Base-by-base conservation (phyloP, 1,284 basidiomycete genomes). In the Cystobasidium slooffiae region DNA sequence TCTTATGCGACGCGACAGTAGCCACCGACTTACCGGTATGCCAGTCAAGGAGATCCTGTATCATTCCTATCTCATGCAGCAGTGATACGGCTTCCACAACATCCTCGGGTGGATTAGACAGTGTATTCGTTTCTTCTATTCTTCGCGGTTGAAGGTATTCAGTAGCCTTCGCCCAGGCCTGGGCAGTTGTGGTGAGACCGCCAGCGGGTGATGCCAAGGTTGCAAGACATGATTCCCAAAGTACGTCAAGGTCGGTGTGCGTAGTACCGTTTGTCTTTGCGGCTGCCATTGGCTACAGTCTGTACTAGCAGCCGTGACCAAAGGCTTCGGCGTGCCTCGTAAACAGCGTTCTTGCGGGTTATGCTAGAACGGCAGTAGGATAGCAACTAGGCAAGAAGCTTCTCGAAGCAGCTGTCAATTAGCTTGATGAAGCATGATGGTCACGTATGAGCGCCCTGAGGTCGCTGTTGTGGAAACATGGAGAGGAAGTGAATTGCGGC, bases 11-110 rank as follows among this genome's bases (percentile, higher is more conserved):
- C 55, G n/a, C 20, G 68, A 70, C 14, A 16, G 24, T 31, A 53
- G 4, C 7, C 31, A 12, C 47, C 61, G 88, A 91, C 72, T 85
- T 83, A 49, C 79, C 76, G 85, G 91, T 88, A 78, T 86, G 86
- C 44, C 81, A 80, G 10, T 84, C 80, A 31, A 92, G 86, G 69
- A 92, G 90, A 10, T 82, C 82, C 18, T 86, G 84, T 56, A 92
- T 85, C 65, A 75, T 43, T 16, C 69, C 69, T 3, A 58, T 52
- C n/a, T 56, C 20, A 8, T 74, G 53, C 22, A 78, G 49, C 16
- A 47, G 12, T 6, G 59, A n/a, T 14, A 72, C 52, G 39, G 73
- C 74, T 16, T 56, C 7, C 18, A 65, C 49, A n/a, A 66, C 49
- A 51, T 56, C 46, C 10, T 10, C n/a, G 18, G 49, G 68, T 39